Conservation (phyloP, 2,329 filamentous ascomycete genomes). For the Pleomassaria siparia region DNA sequence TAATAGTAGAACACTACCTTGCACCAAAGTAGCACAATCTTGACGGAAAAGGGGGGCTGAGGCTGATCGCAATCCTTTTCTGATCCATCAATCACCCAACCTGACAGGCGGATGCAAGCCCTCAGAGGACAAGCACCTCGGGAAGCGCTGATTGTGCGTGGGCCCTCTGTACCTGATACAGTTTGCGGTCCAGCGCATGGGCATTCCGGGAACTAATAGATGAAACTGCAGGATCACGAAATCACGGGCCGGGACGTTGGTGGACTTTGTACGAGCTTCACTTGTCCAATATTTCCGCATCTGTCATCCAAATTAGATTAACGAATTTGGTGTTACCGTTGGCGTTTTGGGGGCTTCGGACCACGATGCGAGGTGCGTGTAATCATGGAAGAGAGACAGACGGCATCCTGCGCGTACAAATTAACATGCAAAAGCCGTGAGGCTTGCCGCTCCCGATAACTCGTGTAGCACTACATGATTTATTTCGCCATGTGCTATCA, state of each 20-base stretch:
- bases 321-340: conserved; percentile 32
- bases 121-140: conserved; percentile 14
- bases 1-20: conserved; percentile 1
- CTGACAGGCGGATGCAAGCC: not conserved
- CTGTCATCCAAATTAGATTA: conserved; percentile 32
- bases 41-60: not conserved
- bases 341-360: conserved; percentile 7
- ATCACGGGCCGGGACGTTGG: conserved; percentile 37
- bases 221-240: conserved; percentile 30
- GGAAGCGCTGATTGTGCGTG: conserved; percentile 12
- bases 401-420: not conserved
- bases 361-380: not conserved
- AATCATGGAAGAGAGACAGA: not conserved
- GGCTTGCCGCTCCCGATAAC: conserved; percentile 3
- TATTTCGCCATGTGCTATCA: conserved; percentile 23
- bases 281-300: conserved; percentile 23
- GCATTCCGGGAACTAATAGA: conserved; percentile 23
- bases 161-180: conserved; percentile 13
- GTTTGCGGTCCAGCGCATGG: conserved; percentile 15
- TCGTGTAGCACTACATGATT: conserved; percentile 6
- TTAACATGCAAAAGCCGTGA: conserved; percentile 3
- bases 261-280: conserved; percentile 12
- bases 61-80: not conserved
- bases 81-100: not conserved
- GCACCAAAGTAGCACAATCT: not conserved